Evolutionary conservation across 1,139 yeast species (phyloP).

Genomic region (Hyphopichia burtonii): DNA sequence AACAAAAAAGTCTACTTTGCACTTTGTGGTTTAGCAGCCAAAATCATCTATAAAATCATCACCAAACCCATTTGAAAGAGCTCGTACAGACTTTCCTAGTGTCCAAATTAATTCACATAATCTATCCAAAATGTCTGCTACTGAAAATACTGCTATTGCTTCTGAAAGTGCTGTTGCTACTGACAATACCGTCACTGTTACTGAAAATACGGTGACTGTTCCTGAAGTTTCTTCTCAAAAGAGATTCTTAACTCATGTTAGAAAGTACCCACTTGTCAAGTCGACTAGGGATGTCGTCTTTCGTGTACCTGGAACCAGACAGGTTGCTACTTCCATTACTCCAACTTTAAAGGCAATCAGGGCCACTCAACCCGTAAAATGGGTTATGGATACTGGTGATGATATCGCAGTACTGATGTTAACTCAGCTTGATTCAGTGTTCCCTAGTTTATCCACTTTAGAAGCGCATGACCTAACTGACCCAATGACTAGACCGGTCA

Average conservation of each 20-base stretch:
- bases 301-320: slow-evolving; percentile 19
- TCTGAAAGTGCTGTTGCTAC: not conserved
- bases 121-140: slow-evolving; percentile 7
- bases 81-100: not conserved
- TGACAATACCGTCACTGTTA: slow-evolving; percentile 1
- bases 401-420: slow-evolving; percentile 31
- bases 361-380: slow-evolving; percentile 25
- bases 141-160: slow-evolving; percentile 1
- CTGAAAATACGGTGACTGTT: slow-evolving; percentile 2
- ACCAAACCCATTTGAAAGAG: not conserved
- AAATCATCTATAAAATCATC: not conserved
- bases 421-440: slow-evolving; percentile 31
- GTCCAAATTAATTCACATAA: slow-evolving; percentile 3
- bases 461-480: slow-evolving; percentile 40
- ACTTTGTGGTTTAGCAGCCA: not conserved
- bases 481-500: slow-evolving; percentile 44
- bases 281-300: slow-evolving; percentile 17
- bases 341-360: slow-evolving; percentile 18
- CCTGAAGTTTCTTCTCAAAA: slow-evolving; percentile 9
- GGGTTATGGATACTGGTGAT: slow-evolving; percentile 26
- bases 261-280: slow-evolving; percentile 23
- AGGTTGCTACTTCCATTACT: slow-evolving; percentile 10
- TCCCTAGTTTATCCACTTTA: slow-evolving; percentile 37
- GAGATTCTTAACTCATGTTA: slow-evolving; percentile 18
- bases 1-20: too few relatives aligned